These are phyloP conservation scores for Chloranthus sessilifolius DNA, from an alignment of 164 flowering plant species.

Conservation along the genomic window DNA sequence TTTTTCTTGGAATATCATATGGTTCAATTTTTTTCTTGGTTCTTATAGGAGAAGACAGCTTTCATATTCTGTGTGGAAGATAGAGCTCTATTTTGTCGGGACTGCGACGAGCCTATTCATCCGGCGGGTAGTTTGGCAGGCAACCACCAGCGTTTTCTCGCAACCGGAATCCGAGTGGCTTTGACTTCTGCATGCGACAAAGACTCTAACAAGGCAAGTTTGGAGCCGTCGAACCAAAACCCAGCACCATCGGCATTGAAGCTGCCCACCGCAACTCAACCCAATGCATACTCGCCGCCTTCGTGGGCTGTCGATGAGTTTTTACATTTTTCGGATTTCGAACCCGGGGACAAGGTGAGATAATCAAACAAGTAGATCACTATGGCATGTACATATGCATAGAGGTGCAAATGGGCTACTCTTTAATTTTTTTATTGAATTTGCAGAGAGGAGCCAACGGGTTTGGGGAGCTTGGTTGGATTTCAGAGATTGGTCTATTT, in stretches of 20 bases:
- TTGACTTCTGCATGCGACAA: constrained; percentile 42
- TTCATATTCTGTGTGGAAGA: constrained; percentile 98
- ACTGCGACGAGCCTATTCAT: constrained; percentile 89
- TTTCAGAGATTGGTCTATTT: constrained; percentile 54
- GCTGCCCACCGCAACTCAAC: constrained; percentile 21
- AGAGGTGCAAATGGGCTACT: no score
- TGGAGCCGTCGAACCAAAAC: constrained; percentile 56
- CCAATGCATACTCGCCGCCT: constrained; percentile 33
- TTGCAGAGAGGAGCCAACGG: constrained; percentile 58
- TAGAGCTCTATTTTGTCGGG: constrained; percentile 87
- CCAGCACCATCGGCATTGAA: constrained; percentile 24
- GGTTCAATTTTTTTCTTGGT: no score
- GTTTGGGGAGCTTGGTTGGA: constrained; percentile 78
- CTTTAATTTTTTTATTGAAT: no score
- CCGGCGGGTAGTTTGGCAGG: constrained; percentile 56
- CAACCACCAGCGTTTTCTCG: constrained; percentile 82
- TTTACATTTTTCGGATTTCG: constrained; percentile 61
- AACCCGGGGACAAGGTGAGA: constrained; percentile 64
- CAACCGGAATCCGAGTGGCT: constrained; percentile 88
- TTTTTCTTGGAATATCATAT: no score
- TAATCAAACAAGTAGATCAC: no score
- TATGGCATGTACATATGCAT: no score
- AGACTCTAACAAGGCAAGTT: constrained; percentile 21
- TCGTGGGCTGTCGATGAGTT: constrained; percentile 83
- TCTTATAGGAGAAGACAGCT: constrained; percentile 95